Percentiles rank a stretch among this genome's conserved stretches.
phyloP scores from a whole-genome alignment of 176 grass and related monocot species.

The Alopecurus myosuroides region DNA sequence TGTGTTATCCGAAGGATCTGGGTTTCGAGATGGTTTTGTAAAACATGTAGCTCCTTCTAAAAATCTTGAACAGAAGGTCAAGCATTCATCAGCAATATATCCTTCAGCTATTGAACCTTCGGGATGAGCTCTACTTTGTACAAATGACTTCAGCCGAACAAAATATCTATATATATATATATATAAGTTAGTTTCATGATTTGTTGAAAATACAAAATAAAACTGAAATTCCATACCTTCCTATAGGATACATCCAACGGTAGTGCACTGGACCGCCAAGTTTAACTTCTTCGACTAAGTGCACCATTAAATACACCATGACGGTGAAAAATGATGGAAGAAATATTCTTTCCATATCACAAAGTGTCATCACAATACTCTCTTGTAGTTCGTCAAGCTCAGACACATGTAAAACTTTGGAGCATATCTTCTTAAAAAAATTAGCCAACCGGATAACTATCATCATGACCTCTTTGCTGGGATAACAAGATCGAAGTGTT shows the following conservation, averaged over 20 bases:
- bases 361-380: conserved; percentile 10
- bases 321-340: conserved; percentile 25
- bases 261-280: conserved; percentile 22
- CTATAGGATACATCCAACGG: conserved; percentile 38
- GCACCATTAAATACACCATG: conserved; percentile 28
- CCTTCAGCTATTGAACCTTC: conserved; percentile 35
- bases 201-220: not conserved
- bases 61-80: conserved; percentile 30
- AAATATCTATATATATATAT: not conserved
- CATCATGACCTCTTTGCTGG: not conserved
- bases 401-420: not conserved
- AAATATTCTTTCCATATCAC: conserved; percentile 27
- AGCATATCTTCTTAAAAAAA: conserved; percentile 23
- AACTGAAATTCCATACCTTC: conserved; percentile 5
- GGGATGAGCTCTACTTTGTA: conserved; percentile 7
- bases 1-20: not conserved
- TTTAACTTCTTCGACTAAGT: conserved; percentile 24
- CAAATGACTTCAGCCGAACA: conserved; percentile 4
- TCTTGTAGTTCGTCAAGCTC: conserved; percentile 12
- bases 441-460: not conserved
- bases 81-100: conserved; percentile 14
- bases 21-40: not conserved
- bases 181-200: not conserved
- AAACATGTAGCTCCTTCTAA: conserved; percentile 2
- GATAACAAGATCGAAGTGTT: not conserved